Percentiles rank a stretch among this genome's conserved stretches.
These are phyloP conservation scores for Nakazawaea wickerhamii DNA, from an alignment of 805 yeast species.

Conservation along the genomic window DNA sequence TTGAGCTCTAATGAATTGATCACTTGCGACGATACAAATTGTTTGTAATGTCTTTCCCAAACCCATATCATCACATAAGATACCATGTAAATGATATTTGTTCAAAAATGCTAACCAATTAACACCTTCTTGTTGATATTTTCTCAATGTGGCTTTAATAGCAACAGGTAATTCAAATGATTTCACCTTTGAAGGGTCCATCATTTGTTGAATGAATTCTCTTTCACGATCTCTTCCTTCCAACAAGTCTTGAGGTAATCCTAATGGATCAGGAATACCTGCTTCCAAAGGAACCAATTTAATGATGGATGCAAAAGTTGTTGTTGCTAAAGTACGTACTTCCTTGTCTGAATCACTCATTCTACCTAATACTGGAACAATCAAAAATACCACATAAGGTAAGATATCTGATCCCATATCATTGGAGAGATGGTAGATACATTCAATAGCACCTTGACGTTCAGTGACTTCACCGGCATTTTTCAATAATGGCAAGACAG, in stretches of 20 bases:
- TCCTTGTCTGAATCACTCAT: conserved; percentile 94
- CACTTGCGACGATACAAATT: conserved; percentile 94
- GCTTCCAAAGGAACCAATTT: conserved; percentile 95
- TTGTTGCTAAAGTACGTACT: conserved; percentile 86
- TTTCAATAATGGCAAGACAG: conserved; percentile 72
- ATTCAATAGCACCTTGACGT: conserved; percentile 93
- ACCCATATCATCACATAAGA: conserved; percentile 99
- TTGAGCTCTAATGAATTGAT: conserved; percentile 79
- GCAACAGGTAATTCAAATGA: conserved; percentile 86
- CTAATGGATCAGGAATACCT: conserved; percentile 93
- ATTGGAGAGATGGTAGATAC: conserved; percentile 76
- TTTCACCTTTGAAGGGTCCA: conserved; percentile 89
- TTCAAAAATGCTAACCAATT: conserved; percentile 96
- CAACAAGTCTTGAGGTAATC: conserved; percentile 77
- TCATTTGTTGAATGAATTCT: conserved; percentile 93
- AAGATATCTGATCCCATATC: conserved; percentile 85
- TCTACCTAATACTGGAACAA: conserved; percentile 94
- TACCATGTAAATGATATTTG: conserved; percentile 93
- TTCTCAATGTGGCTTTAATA: conserved; percentile 86
- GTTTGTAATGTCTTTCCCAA: conserved; percentile 96
- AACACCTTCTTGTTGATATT: conserved; percentile 97
- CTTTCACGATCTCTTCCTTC: conserved; percentile 91
- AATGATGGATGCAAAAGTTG: conserved; percentile 93
- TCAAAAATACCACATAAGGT: conserved; percentile 91
- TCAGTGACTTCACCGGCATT: conserved; percentile 65